Evolutionary conservation across 331 rosid genomes (phyloP), one percentile per base, ranked within the genome.

Genomic region (Pyracantha coccinea): DNA sequence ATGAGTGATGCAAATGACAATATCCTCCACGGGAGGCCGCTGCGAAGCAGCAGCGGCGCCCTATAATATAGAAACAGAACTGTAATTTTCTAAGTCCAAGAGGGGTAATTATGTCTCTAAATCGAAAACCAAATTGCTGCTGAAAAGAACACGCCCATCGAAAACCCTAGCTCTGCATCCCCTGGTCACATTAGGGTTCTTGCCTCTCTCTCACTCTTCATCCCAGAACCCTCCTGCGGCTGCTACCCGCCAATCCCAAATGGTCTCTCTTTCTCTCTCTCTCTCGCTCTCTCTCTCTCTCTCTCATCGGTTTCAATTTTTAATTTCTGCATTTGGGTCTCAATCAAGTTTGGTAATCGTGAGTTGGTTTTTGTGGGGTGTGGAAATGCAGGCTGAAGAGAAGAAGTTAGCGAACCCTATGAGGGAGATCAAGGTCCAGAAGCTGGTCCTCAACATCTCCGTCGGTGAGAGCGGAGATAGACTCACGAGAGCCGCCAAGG

Each of bases 401-500:
- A 92, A 82, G 88, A 92, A 92, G 75, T 75, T 90, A 4, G 75
- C 93, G 73, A 92, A 92, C 83, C 95, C 96, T 9, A 92, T 90
- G 95, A 89, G 98, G 88, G 98, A 92, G 58, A 92, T 92, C 78
- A 92, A 92, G 66, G 98, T 92, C 4, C 96, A 90, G 87, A 92
- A 92, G 44, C 95, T 92, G 6, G 95, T 92, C 65, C 98, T 90
- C 83, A 92, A 92, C 84, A 92, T 92, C 82, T 92, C 93, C 9
- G 96, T 92, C 6, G 98, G 98, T 27, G 95, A 92, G 82, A 92
- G 98, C 23, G 98, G 98, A 7, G 98, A 92, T 84, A 87, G 94
- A 62, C 96, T 92, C 66, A 92, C 98, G 75, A 85, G 96, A 79
- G 98, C 95, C 1, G 86, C 98, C 0, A 92, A 92, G 96, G 97